phyloP scores from a whole-genome alignment of 2,329 filamentous ascomycete genomes.

The Cladophialophora yegresii region DNA sequence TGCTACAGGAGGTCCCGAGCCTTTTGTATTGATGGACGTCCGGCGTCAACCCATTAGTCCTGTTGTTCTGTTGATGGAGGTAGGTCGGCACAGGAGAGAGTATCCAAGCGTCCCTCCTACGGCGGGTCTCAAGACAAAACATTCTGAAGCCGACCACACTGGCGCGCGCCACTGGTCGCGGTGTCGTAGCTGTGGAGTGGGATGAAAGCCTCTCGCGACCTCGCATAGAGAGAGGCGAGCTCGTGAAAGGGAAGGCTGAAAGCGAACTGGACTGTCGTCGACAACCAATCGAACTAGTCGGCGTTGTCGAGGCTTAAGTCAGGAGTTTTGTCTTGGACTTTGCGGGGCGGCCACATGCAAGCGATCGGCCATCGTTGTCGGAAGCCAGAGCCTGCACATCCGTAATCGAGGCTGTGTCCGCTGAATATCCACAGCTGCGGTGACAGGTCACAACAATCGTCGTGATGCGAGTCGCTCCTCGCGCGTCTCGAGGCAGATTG shows the following conservation, averaged over 20 bases:
- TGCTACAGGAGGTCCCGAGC: not conserved
- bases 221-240: conserved; percentile 21
- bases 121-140: conserved; percentile 28
- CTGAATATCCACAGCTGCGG: not conserved
- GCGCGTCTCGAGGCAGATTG: conserved; percentile 27
- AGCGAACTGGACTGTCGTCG: conserved; percentile 1
- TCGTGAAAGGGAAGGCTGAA: conserved; percentile 27
- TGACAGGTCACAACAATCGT: not conserved
- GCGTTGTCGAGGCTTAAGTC: conserved; percentile 4
- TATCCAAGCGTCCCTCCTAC: not conserved
- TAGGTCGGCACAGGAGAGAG: not conserved
- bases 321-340: conserved; percentile 24
- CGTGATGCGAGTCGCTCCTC: conserved; percentile 18
- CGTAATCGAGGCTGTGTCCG: conserved; percentile 23
- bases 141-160: conserved; percentile 26
- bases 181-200: conserved; percentile 67
- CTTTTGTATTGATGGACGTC: conserved; percentile 17
- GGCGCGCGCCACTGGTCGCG: conserved; percentile 20
- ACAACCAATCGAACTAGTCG: not conserved
- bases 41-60: not conserved
- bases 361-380: not conserved
- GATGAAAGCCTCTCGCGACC: conserved; percentile 70
- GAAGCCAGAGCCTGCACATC: not conserved
- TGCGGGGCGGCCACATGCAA: conserved; percentile 1
- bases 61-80: not conserved